Conservation (phyloP, 2,329 filamentous ascomycete species). For the Pezicula carpinea region DNA sequence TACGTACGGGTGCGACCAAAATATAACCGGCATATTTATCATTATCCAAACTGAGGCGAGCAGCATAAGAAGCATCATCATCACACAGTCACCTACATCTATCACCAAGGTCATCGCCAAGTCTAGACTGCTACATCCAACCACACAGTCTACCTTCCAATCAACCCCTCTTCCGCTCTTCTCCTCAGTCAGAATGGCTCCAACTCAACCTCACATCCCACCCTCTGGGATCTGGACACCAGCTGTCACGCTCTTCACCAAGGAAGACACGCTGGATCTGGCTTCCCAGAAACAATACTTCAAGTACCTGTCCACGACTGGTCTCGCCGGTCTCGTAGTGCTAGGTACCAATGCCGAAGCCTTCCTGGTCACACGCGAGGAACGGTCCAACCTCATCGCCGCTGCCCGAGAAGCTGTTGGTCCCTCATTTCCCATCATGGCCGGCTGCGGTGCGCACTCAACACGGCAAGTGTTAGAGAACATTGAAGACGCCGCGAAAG, state of each 20-base stretch:
- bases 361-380: conserved; percentile 43
- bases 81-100: too few relatives aligned
- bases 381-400: conserved; percentile 38
- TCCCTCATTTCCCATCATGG: conserved; percentile 43
- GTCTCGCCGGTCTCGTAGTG: conserved; percentile 42
- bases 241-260: conserved; percentile 45
- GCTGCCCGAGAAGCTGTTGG: conserved; percentile 40
- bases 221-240: conserved; percentile 39
- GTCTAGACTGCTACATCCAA: too few relatives aligned
- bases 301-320: conserved; percentile 38
- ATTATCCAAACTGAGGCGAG: too few relatives aligned
- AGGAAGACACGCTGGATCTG: conserved; percentile 38
- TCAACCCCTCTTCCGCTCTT: too few relatives aligned
- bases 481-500: conserved; percentile 39
- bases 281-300: conserved; percentile 40
- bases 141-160: too few relatives aligned
- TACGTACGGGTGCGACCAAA: too few relatives aligned
- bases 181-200: too few relatives aligned
- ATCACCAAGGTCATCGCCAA: too few relatives aligned
- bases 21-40: too few relatives aligned
- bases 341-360: conserved; percentile 46
- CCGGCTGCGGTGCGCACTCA: conserved; percentile 44
- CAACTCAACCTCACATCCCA: conserved; percentile 10
- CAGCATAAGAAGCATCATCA: too few relatives aligned
- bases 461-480: conserved; percentile 44